Base-by-base conservation (phyloP, 225 moss, liverwort and hornwort genomes). In the Pleurozium schreberi region DNA sequence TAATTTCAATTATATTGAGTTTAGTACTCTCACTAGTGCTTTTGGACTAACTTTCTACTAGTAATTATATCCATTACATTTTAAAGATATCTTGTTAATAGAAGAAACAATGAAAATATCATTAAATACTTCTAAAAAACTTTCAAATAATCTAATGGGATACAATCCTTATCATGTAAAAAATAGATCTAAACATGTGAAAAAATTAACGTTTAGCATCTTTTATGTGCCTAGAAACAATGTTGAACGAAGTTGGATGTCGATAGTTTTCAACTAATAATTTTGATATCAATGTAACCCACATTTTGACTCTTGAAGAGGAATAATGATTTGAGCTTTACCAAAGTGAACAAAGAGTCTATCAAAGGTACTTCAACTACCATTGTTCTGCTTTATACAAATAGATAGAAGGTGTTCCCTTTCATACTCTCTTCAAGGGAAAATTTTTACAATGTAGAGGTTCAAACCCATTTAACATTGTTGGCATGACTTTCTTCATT, bases 321-420 rank as follows among this genome's bases (percentile, higher is more conserved):
- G 0, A 21, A 22, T n/a, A 68, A 11, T 22, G n/a, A n/a, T n/a
- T 21, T n/a, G 12, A 7, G 7, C 12, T 12, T 68, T 4, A n/a
- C 1, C 22, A 13, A 68, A 22, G n/a, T 68, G 6, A n/a, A n/a
- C n/a, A 13, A 68, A 68, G 12, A 22, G 2, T 12, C 3, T 43
- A 42, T 70, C 2, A 42, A 5, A 70, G 26, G 9, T 43, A 43
- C 5, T 70, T 69, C 15, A 42, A 12, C 26, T 27, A 70, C 1
- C 1, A 0, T 25, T 14, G 14, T 40, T 25, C 14, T 0, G 2
- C 12, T 23, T 23, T 4, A 8, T 23, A 40, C 13, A 68, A 4
- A 40, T 40, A 68, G n/a, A 68, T 68, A 68, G 6, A 4, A n/a
- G 6, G 8, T 40, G 36, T n/a, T 68, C 4, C 23, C 1, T 40